Conservation (phyloP, 331 rosid species). For the Dryas integrifolia region DNA sequence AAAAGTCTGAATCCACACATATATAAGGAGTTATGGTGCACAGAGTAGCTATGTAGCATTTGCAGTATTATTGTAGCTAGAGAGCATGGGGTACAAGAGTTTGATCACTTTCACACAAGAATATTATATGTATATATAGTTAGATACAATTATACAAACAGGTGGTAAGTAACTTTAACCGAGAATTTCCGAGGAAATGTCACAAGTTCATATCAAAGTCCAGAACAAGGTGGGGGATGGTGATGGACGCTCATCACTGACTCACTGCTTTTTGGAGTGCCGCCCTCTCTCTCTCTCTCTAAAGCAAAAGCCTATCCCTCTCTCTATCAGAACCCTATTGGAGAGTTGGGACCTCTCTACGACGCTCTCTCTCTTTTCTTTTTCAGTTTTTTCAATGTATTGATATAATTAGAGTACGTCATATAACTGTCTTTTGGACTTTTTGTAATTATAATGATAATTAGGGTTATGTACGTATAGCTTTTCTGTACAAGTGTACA, state of each 20-base stretch:
- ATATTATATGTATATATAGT: too few relatives aligned
- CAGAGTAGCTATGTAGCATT: too few relatives aligned
- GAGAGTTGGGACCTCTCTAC: constrained; percentile 14
- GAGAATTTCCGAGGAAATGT: constrained; percentile 46
- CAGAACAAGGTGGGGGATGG: background rate
- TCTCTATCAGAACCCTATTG: constrained; percentile 6
- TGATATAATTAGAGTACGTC: background rate
- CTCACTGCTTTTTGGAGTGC: background rate
- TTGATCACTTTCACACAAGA: background rate
- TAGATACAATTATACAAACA: constrained; percentile 5
- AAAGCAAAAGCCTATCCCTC: constrained; percentile 13
- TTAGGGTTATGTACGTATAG: background rate
- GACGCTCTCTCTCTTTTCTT: constrained; percentile 15
- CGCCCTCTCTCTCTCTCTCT: background rate
- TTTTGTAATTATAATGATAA: background rate
- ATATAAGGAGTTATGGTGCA: too few relatives aligned
- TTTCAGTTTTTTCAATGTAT: constrained; percentile 9
- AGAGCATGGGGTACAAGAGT: background rate
- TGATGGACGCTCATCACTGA: constrained; percentile 7
- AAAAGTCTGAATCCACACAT: too few relatives aligned
- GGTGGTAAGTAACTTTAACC: constrained; percentile 29
- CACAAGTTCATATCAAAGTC: constrained; percentile 26
- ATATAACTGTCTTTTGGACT: constrained; percentile 8
- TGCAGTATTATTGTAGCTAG: too few relatives aligned
- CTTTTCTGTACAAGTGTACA: background rate